Evolutionary conservation across 805 yeast genomes (phyloP).

Genomic region (Lachancea waltii): DNA sequence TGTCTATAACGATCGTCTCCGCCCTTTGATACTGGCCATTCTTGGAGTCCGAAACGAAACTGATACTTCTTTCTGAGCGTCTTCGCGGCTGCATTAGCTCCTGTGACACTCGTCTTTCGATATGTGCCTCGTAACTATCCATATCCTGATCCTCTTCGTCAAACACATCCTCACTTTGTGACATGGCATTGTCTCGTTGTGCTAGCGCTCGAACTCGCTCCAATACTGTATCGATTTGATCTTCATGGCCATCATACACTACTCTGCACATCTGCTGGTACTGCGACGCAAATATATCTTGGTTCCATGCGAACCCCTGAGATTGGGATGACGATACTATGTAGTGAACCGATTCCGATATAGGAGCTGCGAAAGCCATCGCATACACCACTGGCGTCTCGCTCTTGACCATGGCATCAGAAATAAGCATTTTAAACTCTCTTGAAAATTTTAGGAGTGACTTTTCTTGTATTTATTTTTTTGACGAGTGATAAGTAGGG

Average conservation of each 20-base stretch:
- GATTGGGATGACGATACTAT: slow-evolving; percentile 38
- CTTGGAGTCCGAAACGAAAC: slow-evolving; percentile 24
- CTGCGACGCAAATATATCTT: slow-evolving; percentile 66
- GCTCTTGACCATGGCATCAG: slow-evolving; percentile 14
- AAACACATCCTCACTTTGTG: slow-evolving; percentile 5
- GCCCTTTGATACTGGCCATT: slow-evolving; percentile 20
- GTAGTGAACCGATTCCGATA: slow-evolving; percentile 13
- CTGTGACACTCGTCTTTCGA: slow-evolving; percentile 15
- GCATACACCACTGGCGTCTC: slow-evolving; percentile 21
- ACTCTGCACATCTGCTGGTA: slow-evolving; percentile 51
- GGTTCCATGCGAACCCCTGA: slow-evolving; percentile 74
- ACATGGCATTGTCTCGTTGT: not conserved
- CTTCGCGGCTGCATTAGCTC: slow-evolving; percentile 21
- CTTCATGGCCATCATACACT: slow-evolving; percentile 31
- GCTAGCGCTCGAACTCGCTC: slow-evolving; percentile 4
- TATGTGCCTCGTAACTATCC: slow-evolving; percentile 1
- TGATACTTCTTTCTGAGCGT: slow-evolving; percentile 23
- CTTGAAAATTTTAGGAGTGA: not conserved
- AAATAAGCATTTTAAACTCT: not conserved
- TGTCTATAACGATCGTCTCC: slow-evolving; percentile 18
- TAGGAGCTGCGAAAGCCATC: slow-evolving; percentile 10
- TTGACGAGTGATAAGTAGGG: slow-evolving; percentile 2
- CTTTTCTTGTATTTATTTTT: not conserved
- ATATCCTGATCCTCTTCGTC: slow-evolving; percentile 13
- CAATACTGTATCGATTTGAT: slow-evolving; percentile 15